Conservation (phyloP, 768 basidiomycete species). For the Gymnopilus junonius region DNA sequence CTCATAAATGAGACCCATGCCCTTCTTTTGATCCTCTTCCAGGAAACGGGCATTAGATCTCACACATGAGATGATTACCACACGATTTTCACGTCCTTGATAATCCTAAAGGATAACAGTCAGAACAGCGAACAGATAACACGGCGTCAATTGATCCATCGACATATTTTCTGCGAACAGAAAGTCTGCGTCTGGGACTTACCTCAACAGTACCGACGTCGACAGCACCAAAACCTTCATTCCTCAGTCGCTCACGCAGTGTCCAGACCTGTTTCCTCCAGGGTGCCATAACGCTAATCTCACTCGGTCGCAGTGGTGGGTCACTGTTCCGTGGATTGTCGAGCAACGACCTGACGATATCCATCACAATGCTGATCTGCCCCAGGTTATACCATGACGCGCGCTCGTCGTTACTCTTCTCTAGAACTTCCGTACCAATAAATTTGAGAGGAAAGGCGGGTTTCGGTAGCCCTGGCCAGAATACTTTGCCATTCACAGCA, state of each 20-base stretch:
- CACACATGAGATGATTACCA: slow-evolving; percentile 56
- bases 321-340: slow-evolving; percentile 36
- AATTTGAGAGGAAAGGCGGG: slow-evolving; percentile 48
- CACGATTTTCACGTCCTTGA: slow-evolving; percentile 54
- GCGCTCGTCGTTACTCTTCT: slow-evolving; percentile 53
- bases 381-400: slow-evolving; percentile 55
- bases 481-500: slow-evolving; percentile 45
- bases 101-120: slow-evolving; percentile 39
- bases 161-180: background rate
- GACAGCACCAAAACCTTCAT: slow-evolving; percentile 43
- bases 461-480: slow-evolving; percentile 45
- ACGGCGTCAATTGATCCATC: background rate
- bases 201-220: slow-evolving; percentile 60
- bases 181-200: slow-evolving; percentile 6
- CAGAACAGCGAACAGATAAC: background rate
- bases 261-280: slow-evolving; percentile 60
- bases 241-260: slow-evolving; percentile 47
- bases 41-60: slow-evolving; percentile 49
- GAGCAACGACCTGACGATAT: slow-evolving; percentile 43
- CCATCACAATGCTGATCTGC: slow-evolving; percentile 46
- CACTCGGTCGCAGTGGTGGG: slow-evolving; percentile 42
- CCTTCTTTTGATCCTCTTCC: slow-evolving; percentile 50
- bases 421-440: slow-evolving; percentile 42
- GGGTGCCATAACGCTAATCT: slow-evolving; percentile 56
- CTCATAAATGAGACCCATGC: slow-evolving; percentile 49